phyloP scores from a whole-genome alignment of 768 basidiomycete genomes.

The Heimioporus sp. region DNA sequence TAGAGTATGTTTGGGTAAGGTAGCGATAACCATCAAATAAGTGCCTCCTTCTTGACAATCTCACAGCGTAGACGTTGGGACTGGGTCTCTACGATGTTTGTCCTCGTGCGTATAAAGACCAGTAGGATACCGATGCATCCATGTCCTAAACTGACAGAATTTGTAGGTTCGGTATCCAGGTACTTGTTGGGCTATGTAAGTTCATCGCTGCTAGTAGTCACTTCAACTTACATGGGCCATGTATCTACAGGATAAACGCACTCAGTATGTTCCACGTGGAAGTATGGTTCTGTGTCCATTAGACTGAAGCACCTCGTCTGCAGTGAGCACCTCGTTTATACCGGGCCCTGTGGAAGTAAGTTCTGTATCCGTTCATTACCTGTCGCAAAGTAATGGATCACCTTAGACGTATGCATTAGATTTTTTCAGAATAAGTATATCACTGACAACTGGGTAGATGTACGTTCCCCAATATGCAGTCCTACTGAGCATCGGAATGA shows the following conservation, averaged over 20 bases:
- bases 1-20: neutral
- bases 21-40: no score
- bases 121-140: neutral
- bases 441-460: conserved; percentile 1
- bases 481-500: neutral
- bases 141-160: neutral
- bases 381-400: neutral
- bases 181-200: neutral
- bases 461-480: neutral
- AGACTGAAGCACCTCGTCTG: neutral
- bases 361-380: no score
- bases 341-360: neutral
- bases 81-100: neutral
- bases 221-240: neutral
- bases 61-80: neutral
- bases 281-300: neutral
- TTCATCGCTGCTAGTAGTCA: neutral
- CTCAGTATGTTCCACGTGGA: neutral
- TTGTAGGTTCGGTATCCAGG: neutral
- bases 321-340: conserved; percentile 1
- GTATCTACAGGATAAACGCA: neutral
- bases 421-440: neutral
- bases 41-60: neutral
- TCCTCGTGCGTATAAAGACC: neutral
- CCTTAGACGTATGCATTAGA: neutral